Evolutionary conservation across 108 stramenopile genomes (phyloP).

Genomic region (Cyclostephanos invisitatus): DNA sequence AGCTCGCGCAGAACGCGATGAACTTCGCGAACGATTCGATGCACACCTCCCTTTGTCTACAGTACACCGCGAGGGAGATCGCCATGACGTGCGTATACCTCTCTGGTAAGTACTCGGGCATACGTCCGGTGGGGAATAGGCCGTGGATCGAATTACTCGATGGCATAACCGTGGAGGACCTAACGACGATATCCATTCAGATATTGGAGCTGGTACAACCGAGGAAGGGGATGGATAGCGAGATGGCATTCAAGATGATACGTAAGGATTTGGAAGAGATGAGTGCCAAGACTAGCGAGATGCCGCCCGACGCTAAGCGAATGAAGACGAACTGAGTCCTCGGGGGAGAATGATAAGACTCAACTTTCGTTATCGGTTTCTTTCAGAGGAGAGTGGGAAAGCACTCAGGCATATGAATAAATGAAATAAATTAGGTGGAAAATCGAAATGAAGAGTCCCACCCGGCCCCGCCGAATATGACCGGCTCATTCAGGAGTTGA

Average conservation of each 20-base stretch:
- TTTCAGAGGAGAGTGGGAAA: no score
- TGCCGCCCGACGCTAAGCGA: constrained; percentile 19
- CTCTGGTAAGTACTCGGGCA: constrained; percentile 63
- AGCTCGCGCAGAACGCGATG: constrained; percentile 81
- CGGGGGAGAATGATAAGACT: no score
- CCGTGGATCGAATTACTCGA: constrained; percentile 66
- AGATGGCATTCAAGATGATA: constrained; percentile 26
- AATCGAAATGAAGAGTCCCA: no score
- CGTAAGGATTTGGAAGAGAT: constrained; percentile 42
- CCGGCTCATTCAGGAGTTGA: no score
- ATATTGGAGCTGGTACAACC: constrained; percentile 40
- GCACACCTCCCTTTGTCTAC: constrained; percentile 81
- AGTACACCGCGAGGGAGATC: constrained; percentile 66
- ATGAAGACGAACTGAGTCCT: constrained; percentile 17
- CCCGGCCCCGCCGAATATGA: no score
- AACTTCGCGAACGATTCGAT: constrained; percentile 85
- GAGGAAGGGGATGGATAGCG: constrained; percentile 29
- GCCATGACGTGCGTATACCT: constrained; percentile 75
- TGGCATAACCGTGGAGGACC: constrained; percentile 34
- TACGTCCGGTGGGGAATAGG: constrained; percentile 44
- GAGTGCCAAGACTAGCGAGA: constrained; percentile 1
- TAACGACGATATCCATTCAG: constrained; percentile 27
- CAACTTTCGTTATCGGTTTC: no score
- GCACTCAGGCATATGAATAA: no score
- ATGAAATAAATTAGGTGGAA: no score